Evolutionary conservation across 2,329 filamentous ascomycete genomes (phyloP), one percentile per base, ranked within the genome.

Genomic region (Calonectria pauciramosa): DNA sequence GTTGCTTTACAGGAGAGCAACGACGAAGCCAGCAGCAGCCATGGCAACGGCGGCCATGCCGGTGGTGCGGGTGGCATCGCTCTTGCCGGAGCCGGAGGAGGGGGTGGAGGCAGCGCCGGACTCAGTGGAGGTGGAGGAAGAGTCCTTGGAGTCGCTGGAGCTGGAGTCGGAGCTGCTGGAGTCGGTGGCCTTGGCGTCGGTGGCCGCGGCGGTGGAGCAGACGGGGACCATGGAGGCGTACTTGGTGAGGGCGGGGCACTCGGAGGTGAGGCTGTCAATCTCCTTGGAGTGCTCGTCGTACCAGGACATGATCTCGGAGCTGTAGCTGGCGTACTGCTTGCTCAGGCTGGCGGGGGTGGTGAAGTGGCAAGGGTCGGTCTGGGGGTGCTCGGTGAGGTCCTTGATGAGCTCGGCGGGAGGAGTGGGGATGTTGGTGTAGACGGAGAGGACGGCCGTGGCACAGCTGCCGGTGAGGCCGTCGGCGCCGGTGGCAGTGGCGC

Each of bases 301-400:
- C 84, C 85, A 86, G 2, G 77, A 79, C 13, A 75, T 26, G 41
- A 83, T 70, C 74, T 82, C 69, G 65, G 77, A 78, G 76, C 76
- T 81, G 82, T 85, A 86, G 74, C 77, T 80, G 30, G 77, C 73
- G 79, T 82, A 85, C 52, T 83, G 76, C 36, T 72, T 76, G 77
- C 75, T 81, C 44, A 86, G 81, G 77, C 78, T 80, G 28, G 75
- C 49, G n/a, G 85, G 83, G 9, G 80, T 71, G 70, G 71, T 80
- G 80, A 83, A 81, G 75, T 71, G 26, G 83, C 85, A 86, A 4
- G 80, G 76, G 80, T 85, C 80, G 67, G 82, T 80, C 68, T 78
- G 77, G 8, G 80, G 76, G 76, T 82, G 68, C 11, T 75, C 70
- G 13, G 60, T 59, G 34, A 78, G 41, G 76, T 82, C 82, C 44